phyloP scores from a whole-genome alignment of 2,329 filamentous ascomycete species.

The Stachybotrys echinatus region DNA sequence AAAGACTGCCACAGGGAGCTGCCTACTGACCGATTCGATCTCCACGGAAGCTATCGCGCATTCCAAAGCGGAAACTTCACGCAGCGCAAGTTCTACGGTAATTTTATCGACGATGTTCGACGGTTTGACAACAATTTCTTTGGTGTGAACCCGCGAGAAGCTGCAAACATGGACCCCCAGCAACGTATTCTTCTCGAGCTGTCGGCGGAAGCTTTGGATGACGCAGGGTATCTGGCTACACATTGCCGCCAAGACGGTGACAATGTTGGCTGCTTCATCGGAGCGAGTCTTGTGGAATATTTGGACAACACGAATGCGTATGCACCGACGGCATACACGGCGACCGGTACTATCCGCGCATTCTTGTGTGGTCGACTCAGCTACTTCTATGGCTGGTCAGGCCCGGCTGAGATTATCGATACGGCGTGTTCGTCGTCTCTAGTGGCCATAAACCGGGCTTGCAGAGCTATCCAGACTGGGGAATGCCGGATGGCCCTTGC shows the following conservation, averaged over 20 bases:
- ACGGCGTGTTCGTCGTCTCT: slow-evolving; percentile 30
- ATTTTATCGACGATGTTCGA: neutral
- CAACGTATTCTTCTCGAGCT: slow-evolving; percentile 25
- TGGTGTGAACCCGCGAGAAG: slow-evolving; percentile 18
- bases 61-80: neutral
- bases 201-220: slow-evolving; percentile 25
- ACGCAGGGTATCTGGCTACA: slow-evolving; percentile 6
- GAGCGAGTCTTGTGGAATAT: slow-evolving; percentile 15
- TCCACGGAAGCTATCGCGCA: neutral
- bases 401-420: slow-evolving; percentile 26
- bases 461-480: slow-evolving; percentile 16
- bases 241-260: slow-evolving; percentile 5
- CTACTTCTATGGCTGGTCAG: slow-evolving; percentile 29
- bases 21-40: neutral
- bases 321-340: slow-evolving; percentile 21
- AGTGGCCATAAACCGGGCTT: slow-evolving; percentile 28
- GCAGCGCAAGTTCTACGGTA: neutral
- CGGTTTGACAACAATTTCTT: slow-evolving; percentile 22
- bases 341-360: slow-evolving; percentile 23
- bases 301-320: slow-evolving; percentile 16
- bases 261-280: slow-evolving; percentile 19
- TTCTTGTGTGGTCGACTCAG: slow-evolving; percentile 26
- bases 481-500: slow-evolving; percentile 27
- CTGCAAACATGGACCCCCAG: slow-evolving; percentile 25
- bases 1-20: neutral